A percentile compares a stretch with the other conserved stretches of the same genome.
These are phyloP conservation scores for Annona cherimola DNA, from an alignment of 164 flowering plant species.

Conservation along the genomic window DNA sequence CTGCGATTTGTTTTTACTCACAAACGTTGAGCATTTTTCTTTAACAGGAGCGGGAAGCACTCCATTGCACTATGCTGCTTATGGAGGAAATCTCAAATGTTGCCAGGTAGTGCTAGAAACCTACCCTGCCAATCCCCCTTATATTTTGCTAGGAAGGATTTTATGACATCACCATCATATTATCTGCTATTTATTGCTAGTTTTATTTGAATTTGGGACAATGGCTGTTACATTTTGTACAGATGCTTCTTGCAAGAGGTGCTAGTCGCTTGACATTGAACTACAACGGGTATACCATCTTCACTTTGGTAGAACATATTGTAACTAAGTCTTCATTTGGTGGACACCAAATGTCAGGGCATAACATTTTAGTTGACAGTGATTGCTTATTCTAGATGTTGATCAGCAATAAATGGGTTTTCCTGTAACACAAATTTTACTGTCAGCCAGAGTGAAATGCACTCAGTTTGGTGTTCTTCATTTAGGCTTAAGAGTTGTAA, in stretches of 20 bases:
- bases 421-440: too few species aligned
- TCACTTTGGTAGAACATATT: not conserved
- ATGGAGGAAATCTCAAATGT: slow-evolving; percentile 91
- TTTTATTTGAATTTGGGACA: slow-evolving; percentile 3
- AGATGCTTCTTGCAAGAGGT: slow-evolving; percentile 91
- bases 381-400: too few species aligned
- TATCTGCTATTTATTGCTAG: not conserved
- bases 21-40: not conserved
- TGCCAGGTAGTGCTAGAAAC: slow-evolving; percentile 58
- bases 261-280: slow-evolving; percentile 72
- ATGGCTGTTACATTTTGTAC: slow-evolving; percentile 15
- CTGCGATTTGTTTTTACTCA: not conserved
- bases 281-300: slow-evolving; percentile 74
- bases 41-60: slow-evolving; percentile 92
- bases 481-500: not conserved
- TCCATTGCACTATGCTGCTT: slow-evolving; percentile 96
- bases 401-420: too few species aligned
- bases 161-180: not conserved
- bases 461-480: not conserved
- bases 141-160: not conserved
- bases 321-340: not conserved
- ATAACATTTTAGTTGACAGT: too few species aligned
- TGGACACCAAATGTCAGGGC: too few species aligned
- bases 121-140: not conserved
- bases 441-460: not conserved